Percentiles rank a stretch among this genome's conserved stretches.
These are phyloP conservation scores for Boletus edulis DNA, from an alignment of 768 basidiomycete species.

Conservation along the genomic window DNA sequence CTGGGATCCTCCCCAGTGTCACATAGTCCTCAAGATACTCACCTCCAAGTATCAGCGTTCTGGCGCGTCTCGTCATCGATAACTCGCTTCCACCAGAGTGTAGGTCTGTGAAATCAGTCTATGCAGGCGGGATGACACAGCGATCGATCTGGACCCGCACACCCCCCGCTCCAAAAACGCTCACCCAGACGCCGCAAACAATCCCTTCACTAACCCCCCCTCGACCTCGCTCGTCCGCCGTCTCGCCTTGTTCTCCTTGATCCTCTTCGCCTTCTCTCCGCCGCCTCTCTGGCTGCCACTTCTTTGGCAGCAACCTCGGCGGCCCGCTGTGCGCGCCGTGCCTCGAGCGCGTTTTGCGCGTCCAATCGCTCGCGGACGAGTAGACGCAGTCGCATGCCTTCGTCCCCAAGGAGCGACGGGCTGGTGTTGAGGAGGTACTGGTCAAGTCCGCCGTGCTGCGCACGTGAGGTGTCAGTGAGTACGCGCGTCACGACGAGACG, in stretches of 20 bases:
- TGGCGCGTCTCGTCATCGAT: not conserved
- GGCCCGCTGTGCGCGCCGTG: constrained; percentile 14
- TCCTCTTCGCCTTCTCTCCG: constrained; percentile 5
- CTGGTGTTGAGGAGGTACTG: constrained; percentile 57
- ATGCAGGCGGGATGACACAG: not conserved
- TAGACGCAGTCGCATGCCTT: constrained; percentile 47
- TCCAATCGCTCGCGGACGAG: constrained; percentile 34
- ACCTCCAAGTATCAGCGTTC: not conserved
- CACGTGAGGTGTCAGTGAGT: no score
- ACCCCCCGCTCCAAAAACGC: not conserved
- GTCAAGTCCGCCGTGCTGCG: constrained; percentile 67
- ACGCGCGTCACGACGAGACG: no score
- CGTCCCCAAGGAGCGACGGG: constrained; percentile 35
- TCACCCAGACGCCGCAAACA: constrained; percentile 15
- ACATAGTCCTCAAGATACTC: not conserved
- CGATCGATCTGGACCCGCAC: not conserved
- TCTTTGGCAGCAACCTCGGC: constrained; percentile 21
- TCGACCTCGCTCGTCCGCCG: constrained; percentile 2
- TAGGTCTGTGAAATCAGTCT: not conserved
- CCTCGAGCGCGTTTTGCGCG: constrained; percentile 17
- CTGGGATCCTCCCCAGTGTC: no score
- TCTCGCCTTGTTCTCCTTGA: constrained; percentile 3
- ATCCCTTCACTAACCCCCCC: constrained; percentile 12
- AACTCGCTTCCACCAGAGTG: not conserved
- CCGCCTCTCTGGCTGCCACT: constrained; percentile 5